Evolutionary conservation across 495 filamentous ascomycete species (phyloP), one percentile per base, ranked within the genome.

Genomic region (Penicillium silybi): DNA sequence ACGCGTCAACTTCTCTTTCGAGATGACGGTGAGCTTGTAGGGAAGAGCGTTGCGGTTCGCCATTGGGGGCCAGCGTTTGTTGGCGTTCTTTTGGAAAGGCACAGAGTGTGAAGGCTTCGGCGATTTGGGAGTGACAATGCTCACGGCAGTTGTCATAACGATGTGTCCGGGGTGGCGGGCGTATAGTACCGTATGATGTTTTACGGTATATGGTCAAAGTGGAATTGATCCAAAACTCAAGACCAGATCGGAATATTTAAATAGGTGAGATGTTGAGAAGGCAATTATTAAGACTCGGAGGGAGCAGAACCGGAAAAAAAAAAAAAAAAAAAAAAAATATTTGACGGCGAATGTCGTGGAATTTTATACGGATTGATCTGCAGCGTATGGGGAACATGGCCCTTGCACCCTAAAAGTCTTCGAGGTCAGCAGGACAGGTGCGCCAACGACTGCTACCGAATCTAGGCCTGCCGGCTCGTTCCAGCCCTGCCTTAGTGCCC

Each of bases 11-110:
- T 74, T 74, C 63, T 71, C 68, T 32, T 68, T 68, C 25, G 71
- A 73, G 39, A 73, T 63, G 41, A 67, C 59, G 34, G 71, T 74
- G 65, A 73, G 69, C 39, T 68, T 70, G 57, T 71, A 74, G 10
- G 71, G 64, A 34, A 74, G 66, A 34, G 71, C 64, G 52, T 65
- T 62, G 50, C 66, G 68, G 63, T 74, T 67, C 43, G 71, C 71
- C 47, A 74, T 65, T 17, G 71, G 71, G 52, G 71, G 71, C 65
- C 67, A 67, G 50, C 71, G 71, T 59, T 70, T 69, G 44, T 65
- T 70, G 58, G 63, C 61, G 40, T 62, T 60, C 45, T 61, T 62
- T 57, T 39, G 37, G 42, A 56, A 46, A 26, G 55, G 60, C 19
- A 61, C 54, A 0, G 63, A 51, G 38, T 48, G 54, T 38, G 49